phyloP scores from a whole-genome alignment of 116 monocot genomes.

The Cymodocea nodosa region DNA sequence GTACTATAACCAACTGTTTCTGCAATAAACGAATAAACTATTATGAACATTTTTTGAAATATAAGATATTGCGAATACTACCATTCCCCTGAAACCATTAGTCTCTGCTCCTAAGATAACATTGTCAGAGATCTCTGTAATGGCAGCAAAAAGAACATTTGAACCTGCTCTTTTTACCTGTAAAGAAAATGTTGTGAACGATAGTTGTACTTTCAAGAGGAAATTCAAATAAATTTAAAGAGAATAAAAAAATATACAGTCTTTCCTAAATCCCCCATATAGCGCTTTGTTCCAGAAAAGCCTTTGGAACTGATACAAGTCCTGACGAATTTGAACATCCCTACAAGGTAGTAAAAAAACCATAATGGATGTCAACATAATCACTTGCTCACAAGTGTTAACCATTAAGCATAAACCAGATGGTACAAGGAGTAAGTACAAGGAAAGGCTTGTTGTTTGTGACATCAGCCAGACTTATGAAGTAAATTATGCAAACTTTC shows the following conservation, averaged over 20 bases:
- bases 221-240: not conserved
- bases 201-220: not conserved
- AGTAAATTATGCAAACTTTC: too few species aligned
- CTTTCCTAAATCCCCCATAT: slow-evolving; percentile 79
- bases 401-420: too few species aligned
- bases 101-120: slow-evolving; percentile 79
- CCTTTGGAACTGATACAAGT: slow-evolving; percentile 58
- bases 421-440: too few species aligned
- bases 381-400: too few species aligned
- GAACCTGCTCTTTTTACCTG: slow-evolving; percentile 80
- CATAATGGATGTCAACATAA: too few species aligned
- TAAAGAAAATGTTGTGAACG: not conserved
- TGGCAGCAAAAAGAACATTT: slow-evolving; percentile 73
- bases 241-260: slow-evolving; percentile 27
- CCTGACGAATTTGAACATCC: slow-evolving; percentile 88
- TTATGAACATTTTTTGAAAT: not conserved
- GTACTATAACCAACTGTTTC: not conserved
- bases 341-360: too few species aligned
- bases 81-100: slow-evolving; percentile 83
- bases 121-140: slow-evolving; percentile 87
- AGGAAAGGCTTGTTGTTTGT: too few species aligned
- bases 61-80: slow-evolving; percentile 7
- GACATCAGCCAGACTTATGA: too few species aligned
- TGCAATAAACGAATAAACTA: not conserved
- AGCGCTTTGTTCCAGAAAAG: slow-evolving; percentile 72